These are phyloP conservation scores for Boletus subcaerulescens DNA, from an alignment of 768 basidiomycete species.

Conservation along the genomic window DNA sequence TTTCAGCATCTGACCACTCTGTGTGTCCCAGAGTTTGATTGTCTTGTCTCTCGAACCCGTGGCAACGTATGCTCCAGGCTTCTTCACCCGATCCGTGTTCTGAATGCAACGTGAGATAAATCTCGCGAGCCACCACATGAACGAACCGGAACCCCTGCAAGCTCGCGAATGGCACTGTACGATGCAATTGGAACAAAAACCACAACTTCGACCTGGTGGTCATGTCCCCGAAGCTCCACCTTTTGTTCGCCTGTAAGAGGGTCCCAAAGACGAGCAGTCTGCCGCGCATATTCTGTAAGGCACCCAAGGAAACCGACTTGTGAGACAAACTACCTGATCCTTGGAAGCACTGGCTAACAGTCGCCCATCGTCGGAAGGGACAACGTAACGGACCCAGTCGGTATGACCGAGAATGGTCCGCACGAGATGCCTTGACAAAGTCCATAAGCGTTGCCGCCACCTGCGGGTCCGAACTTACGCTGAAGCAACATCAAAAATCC, in stretches of 20 bases:
- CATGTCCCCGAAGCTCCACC: conserved; percentile 82
- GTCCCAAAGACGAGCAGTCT: conserved; percentile 82
- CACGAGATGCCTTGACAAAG: conserved; percentile 56
- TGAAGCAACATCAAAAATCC: conserved; percentile 83
- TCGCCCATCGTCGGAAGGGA: conserved; percentile 69
- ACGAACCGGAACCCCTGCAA: conserved; percentile 67
- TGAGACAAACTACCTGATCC: conserved; percentile 63
- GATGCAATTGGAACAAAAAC: conserved; percentile 77
- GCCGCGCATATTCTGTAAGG: neutral
- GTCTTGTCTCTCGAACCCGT: conserved; percentile 90
- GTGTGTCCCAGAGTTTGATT: conserved; percentile 88
- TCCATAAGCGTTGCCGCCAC: conserved; percentile 8
- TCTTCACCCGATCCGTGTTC: conserved; percentile 51
- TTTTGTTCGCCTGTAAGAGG: conserved; percentile 71
- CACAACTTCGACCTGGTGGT: conserved; percentile 80
- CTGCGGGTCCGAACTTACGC: conserved; percentile 51
- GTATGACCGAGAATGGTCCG: conserved; percentile 74
- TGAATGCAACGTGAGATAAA: conserved; percentile 20
- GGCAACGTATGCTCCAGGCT: conserved; percentile 58
- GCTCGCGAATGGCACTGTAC: conserved; percentile 72
- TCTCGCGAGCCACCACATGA: conserved; percentile 6
- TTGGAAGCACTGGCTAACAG: conserved; percentile 79
- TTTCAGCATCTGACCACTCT: conserved; percentile 76
- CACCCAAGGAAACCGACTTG: neutral
- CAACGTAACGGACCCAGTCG: conserved; percentile 78